Evolutionary conservation across 2,329 filamentous ascomycete species (phyloP).

Genomic region (Whalleya microplaca): DNA sequence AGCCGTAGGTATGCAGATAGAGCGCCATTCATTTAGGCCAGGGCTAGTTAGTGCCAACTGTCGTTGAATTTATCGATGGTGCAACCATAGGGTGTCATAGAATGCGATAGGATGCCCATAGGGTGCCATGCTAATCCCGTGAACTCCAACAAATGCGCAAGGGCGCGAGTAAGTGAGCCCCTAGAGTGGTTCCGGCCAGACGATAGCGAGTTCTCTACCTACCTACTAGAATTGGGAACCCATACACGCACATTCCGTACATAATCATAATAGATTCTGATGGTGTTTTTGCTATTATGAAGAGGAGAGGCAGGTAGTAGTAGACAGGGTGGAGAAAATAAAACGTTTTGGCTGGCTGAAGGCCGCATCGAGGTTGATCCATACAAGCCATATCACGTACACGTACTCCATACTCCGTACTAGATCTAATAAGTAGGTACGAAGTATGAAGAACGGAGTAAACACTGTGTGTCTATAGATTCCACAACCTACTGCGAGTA

Average conservation of each 20-base stretch:
- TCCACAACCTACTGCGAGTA: no score
- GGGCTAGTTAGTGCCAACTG: background rate
- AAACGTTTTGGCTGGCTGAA: no score
- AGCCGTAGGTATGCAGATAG: constrained; percentile 15
- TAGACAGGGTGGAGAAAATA: no score
- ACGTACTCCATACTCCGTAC: no score
- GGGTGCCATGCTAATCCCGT: background rate
- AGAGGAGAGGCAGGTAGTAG: no score
- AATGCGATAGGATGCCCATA: background rate
- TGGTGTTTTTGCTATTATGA: no score
- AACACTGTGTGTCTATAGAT: no score
- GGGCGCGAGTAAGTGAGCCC: background rate
- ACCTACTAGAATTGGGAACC: background rate
- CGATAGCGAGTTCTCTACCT: background rate
- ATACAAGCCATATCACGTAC: no score
- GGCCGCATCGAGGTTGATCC: no score
- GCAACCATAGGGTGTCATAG: background rate
- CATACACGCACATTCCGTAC: background rate
- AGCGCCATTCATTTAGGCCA: background rate
- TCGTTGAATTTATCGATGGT: background rate
- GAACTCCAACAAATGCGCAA: background rate
- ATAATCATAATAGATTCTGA: no score
- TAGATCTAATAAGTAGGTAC: no score
- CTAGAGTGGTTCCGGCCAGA: background rate
- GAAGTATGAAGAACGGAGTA: no score